Percentiles rank a stretch among this genome's conserved stretches.
These are phyloP conservation scores for Gaertneriomyces sp. DNA, from an alignment of 192 early-diverging fungal genomes.

Conservation along the genomic window DNA sequence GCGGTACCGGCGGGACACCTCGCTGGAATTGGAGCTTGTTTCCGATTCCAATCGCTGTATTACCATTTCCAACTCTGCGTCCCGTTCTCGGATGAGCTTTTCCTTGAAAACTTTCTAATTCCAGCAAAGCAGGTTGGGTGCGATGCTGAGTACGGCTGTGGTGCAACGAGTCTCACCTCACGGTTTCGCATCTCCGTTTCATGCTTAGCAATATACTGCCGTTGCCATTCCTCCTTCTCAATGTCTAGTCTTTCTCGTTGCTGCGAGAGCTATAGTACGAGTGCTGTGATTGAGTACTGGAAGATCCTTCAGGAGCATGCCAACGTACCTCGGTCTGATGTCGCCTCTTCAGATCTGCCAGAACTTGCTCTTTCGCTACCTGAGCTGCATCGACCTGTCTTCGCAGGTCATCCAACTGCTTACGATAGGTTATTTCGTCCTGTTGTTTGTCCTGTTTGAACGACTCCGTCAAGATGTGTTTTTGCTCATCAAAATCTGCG, in stretches of 20 bases:
- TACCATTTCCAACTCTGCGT: conserved; percentile 57
- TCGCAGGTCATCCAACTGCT: conserved; percentile 36
- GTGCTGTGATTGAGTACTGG: no score
- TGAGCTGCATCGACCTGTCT: conserved; percentile 35
- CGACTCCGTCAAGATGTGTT: conserved; percentile 30
- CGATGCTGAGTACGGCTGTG: not conserved
- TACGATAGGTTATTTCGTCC: conserved; percentile 33
- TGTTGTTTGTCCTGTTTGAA: conserved; percentile 29
- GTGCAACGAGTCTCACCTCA: conserved; percentile 32
- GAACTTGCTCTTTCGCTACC: conserved; percentile 12
- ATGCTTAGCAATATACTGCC: conserved; percentile 42
- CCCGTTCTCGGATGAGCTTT: conserved; percentile 49
- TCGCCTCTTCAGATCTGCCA: conserved; percentile 38
- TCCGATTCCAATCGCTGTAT: conserved; percentile 54
- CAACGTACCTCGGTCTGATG: conserved; percentile 30
- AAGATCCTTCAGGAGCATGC: not conserved
- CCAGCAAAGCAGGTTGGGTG: not conserved
- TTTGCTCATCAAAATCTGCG: conserved; percentile 49
- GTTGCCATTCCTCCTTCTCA: conserved; percentile 59
- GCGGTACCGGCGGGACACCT: conserved; percentile 45
- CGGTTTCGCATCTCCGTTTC: conserved; percentile 43
- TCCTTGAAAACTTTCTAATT: conserved; percentile 54
- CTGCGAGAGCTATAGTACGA: conserved; percentile 4
- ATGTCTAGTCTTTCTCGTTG: conserved; percentile 42
- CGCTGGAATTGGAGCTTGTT: conserved; percentile 44